Evolutionary conservation across 345 rosid genomes (phyloP), one percentile per base, ranked within the genome.

Genomic region (Durio zibethinus): DNA sequence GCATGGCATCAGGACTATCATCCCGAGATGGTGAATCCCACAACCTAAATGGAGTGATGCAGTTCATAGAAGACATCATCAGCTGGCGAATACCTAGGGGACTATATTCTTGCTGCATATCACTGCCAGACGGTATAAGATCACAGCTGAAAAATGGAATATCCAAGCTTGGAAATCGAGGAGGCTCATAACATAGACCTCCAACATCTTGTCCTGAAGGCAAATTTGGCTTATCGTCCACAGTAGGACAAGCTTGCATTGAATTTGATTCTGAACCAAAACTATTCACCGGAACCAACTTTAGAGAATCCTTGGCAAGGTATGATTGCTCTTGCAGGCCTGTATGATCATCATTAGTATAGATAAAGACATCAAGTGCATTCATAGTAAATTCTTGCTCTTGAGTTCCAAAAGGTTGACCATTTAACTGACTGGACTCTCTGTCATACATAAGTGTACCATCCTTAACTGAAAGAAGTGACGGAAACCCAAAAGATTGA

Each of bases 21-120:
- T 91, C 97, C 18, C 77, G 80, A 70, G 89, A 79, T 35, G 98
- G 95, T 40, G 99, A 94, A 78, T 89, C 97, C 99, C 99, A 94
- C 82, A 92, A 82, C 86, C 92, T 86, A 82, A 88, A 91, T 59
- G 99, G 99, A 79, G 97, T 89, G 72, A 91, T 85, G 85, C 94
- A 92, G 83, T 84, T 86, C 88, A 86, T 86, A 64, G 99, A 91
- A 74, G 97, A 89, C 87, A 91, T 86, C 98, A 91, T 91, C 79
- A 93, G 81, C 84, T 96, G 99, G 54, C 99, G 99, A 77, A 96
- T 91, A 53, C 99, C 99, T 66, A 96, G 91, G 64, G 99, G 99
- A 78, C 99, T 96, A 79, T 90, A 96, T 77, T 96, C 99, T 85
- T 89, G 98, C 85, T 88, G 95, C 85, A 84, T 86, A 80, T 93